Conservation (phyloP, 2,329 filamentous ascomycete genomes). For the Fusarium praegraminearum region DNA sequence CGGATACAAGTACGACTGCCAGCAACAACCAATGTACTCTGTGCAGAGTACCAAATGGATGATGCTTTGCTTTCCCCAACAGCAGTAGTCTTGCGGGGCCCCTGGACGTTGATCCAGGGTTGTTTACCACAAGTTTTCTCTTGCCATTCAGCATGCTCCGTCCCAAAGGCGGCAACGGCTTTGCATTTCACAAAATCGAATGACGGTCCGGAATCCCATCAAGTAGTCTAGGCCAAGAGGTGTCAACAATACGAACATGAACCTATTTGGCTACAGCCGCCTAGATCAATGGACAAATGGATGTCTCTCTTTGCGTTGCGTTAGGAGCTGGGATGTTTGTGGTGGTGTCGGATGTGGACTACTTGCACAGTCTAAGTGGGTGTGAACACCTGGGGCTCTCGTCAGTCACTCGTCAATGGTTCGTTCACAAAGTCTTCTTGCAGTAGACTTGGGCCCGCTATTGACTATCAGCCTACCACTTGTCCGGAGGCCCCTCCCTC, state of each 20-base stretch:
- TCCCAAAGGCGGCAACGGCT: constrained; percentile 24
- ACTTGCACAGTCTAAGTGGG: constrained; percentile 32
- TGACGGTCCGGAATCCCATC: constrained; percentile 32
- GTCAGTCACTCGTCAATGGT: constrained; percentile 39
- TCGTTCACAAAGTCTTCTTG: constrained; percentile 35
- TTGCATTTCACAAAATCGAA: constrained; percentile 21
- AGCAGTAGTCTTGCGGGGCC: constrained; percentile 37
- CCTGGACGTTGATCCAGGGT: constrained; percentile 27
- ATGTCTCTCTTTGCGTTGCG: constrained; percentile 37
- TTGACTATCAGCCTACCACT: constrained; percentile 38
- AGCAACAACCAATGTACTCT: neutral
- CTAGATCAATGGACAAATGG: constrained; percentile 38
- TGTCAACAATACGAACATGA: constrained; percentile 31
- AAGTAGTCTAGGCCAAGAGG: constrained; percentile 32
- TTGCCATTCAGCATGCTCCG: constrained; percentile 11
- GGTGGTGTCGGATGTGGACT: constrained; percentile 44
- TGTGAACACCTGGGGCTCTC: constrained; percentile 37
- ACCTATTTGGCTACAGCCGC: constrained; percentile 19
- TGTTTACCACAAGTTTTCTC: constrained; percentile 20
- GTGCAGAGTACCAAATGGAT: neutral
- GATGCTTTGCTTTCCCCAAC: constrained; percentile 19
- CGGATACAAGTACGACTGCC: neutral
- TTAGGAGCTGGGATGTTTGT: constrained; percentile 41
- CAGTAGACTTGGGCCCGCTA: constrained; percentile 37
- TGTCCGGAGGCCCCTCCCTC: constrained; percentile 37